Evolutionary conservation across 345 rosid species (phyloP), one percentile per base, ranked within the genome.

Genomic region (Brassica incana): DNA sequence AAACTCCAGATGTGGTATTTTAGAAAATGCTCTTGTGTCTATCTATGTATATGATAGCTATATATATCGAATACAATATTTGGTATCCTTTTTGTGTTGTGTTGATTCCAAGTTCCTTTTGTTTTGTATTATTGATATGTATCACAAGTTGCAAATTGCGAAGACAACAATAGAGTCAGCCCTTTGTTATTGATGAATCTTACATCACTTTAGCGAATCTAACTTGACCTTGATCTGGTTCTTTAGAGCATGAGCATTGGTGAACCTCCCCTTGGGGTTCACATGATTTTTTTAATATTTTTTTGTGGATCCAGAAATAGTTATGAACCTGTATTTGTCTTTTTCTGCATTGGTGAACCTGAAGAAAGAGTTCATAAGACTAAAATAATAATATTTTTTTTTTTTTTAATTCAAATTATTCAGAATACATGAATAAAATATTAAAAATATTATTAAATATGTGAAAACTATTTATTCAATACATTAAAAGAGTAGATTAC

Each of bases 81-180:
- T 45, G 11, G 9, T 69, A 30, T 40, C 33, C 8, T 50, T 62
- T 62, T 32, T 9, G 14, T 69, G 75, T 30, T 40, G 14, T 9
- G 64, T 33, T 63, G 71, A 77, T 70, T 77, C 71, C 75, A 77
- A 32, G 3, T 43, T 60, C 6, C 6, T 23, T 36, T 8, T 35
- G 20, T 9, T 4, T 18, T 61, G 50, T n/a, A 6, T 20, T 60
- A 54, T 43, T 20, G 6, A 38, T 11, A 38, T 67, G 32, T 36
- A 67, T 67, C 9, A 70, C 15, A 70, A 52, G 5, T 52, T 30
- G 71, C 65, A 67, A 73, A 32, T 73, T 60, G 70, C 56, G 30
- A 79, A 73, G 65, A 74, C 71, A 48, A 68, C 25, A 33, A 62
- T 23, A 35, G 33, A 61, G 82, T 79, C 82, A 79, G 69, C 78